These are phyloP conservation scores for Euphorbia schlechtendalii DNA, from an alignment of 441 rosid genomes.

Conservation along the genomic window DNA sequence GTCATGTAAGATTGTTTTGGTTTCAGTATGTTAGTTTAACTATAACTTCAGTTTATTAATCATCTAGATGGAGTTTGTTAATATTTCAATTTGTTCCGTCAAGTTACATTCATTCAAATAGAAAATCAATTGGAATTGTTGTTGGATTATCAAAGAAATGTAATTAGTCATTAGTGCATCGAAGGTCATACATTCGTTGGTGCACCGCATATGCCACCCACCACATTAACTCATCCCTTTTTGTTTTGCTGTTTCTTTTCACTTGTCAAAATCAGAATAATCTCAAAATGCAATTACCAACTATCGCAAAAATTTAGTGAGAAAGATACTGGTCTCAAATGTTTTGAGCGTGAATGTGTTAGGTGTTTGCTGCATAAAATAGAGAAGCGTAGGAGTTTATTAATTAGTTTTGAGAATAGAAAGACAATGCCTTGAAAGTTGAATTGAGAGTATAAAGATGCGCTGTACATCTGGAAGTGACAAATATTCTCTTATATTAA, in stretches of 20 bases:
- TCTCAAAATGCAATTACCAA: neutral
- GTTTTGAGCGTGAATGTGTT: neutral
- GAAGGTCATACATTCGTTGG: neutral
- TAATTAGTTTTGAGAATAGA: neutral
- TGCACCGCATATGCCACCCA: neutral
- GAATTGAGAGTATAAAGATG: constrained; percentile 1
- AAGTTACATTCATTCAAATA: neutral
- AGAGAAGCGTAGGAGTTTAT: neutral
- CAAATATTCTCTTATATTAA: neutral
- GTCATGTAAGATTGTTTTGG: constrained; percentile 53
- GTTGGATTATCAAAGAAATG: neutral
- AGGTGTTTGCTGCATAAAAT: neutral
- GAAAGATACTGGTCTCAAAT: neutral
- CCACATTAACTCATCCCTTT: neutral
- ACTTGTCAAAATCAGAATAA: neutral
- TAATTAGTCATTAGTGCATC: neutral
- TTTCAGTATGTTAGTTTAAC: neutral
- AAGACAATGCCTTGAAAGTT: neutral
- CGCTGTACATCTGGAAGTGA: neutral
- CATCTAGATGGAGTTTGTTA: neutral
- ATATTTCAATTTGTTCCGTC: constrained; percentile 1
- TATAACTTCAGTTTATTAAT: neutral
- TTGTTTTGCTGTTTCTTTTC: neutral
- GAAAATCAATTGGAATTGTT: neutral
- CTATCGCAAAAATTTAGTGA: too few species aligned